Evolutionary conservation across 345 rosid species (phyloP).

Genomic region (Carallia brachiata): DNA sequence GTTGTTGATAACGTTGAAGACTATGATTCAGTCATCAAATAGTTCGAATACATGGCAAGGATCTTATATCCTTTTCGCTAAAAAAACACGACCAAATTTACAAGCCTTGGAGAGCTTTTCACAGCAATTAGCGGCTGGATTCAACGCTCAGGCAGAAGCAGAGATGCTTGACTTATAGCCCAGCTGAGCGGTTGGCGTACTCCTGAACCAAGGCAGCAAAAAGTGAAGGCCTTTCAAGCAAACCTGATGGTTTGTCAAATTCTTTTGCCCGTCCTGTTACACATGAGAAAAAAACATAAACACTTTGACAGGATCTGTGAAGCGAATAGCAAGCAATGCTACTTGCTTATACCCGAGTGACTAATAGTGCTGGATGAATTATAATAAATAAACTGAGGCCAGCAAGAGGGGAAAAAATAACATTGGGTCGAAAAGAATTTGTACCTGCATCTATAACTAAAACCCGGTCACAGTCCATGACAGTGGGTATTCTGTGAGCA

Average conservation of each 20-base stretch:
- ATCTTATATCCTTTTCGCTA: neutral
- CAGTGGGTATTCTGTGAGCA: constrained; percentile 95
- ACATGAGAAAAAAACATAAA: neutral
- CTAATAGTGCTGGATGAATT: too few species aligned
- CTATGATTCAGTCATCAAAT: too few species aligned
- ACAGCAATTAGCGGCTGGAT: neutral
- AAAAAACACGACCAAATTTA: neutral
- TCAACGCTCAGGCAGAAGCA: too few species aligned
- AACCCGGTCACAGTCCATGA: constrained; percentile 90
- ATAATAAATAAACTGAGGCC: too few species aligned
- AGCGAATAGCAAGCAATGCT: too few species aligned
- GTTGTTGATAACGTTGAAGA: too few species aligned
- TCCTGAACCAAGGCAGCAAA: constrained; percentile 90
- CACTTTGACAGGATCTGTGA: too few species aligned
- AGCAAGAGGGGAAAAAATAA: too few species aligned
- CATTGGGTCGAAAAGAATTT: too few species aligned
- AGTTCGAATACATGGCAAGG: neutral
- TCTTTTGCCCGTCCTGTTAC: constrained; percentile 69
- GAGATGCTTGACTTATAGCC: constrained; percentile 28
- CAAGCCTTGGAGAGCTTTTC: neutral
- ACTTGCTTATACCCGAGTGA: too few species aligned
- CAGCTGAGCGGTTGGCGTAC: constrained; percentile 77
- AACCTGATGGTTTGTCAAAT: constrained; percentile 64
- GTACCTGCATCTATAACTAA: constrained; percentile 77
- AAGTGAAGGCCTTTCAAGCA: constrained; percentile 67